Evolutionary conservation across 1,284 basidiomycete genomes (phyloP).

Genomic region (Austroboletus niveus): DNA sequence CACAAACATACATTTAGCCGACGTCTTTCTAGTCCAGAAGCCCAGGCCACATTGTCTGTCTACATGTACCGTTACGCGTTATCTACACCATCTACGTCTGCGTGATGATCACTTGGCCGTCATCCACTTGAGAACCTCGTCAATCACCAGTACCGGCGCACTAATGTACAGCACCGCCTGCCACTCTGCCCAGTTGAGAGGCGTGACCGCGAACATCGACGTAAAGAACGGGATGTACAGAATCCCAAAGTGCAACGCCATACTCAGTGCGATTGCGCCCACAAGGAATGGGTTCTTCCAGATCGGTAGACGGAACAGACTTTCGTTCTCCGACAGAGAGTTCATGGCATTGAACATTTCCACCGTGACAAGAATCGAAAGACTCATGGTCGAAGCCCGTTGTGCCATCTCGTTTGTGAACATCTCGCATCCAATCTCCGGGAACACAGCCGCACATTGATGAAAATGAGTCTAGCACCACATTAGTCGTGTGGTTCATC

Average conservation of each 20-base stretch:
- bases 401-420: constrained; percentile 84
- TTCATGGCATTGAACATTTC: constrained; percentile 99
- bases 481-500: constrained; percentile 10
- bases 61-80: background rate
- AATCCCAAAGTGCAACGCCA: constrained; percentile 91
- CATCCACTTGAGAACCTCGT: constrained; percentile 88
- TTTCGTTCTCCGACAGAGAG: constrained; percentile 97
- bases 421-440: constrained; percentile 91
- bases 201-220: constrained; percentile 87
- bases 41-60: too few species aligned
- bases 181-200: constrained; percentile 93
- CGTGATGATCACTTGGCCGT: constrained; percentile 48
- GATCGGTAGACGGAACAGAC: constrained; percentile 80
- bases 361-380: constrained; percentile 91
- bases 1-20: background rate
- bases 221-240: constrained; percentile 95
- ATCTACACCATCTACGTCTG: background rate
- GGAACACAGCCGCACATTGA: constrained; percentile 79
- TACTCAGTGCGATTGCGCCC: constrained; percentile 82
- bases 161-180: constrained; percentile 90
- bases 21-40: background rate
- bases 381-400: constrained; percentile 92
- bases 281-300: constrained; percentile 96
- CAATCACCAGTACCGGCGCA: constrained; percentile 85
- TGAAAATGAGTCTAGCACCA: constrained; percentile 85